Conservation (phyloP, 2,329 filamentous ascomycete genomes). For the Septoria linicola region DNA sequence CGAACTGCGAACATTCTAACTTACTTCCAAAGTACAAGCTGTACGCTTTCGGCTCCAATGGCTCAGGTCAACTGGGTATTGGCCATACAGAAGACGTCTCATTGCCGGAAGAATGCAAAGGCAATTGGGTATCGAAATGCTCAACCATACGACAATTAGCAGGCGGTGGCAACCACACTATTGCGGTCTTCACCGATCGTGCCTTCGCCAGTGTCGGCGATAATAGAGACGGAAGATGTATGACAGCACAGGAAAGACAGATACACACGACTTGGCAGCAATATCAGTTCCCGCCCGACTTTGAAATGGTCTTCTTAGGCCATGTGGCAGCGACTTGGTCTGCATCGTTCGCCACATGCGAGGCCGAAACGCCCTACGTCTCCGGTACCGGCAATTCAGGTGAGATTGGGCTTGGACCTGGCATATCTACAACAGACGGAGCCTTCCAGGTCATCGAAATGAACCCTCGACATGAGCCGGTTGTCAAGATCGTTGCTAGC, state of each 20-base stretch:
- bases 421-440: slow-evolving; percentile 29
- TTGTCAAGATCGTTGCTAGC: slow-evolving; percentile 67
- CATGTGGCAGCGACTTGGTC: slow-evolving; percentile 71
- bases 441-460: slow-evolving; percentile 60
- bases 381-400: slow-evolving; percentile 69
- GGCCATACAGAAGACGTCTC: slow-evolving; percentile 45
- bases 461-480: slow-evolving; percentile 57
- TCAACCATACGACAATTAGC: slow-evolving; percentile 40
- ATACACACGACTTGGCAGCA: background rate
- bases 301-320: background rate
- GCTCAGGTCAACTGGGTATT: slow-evolving; percentile 53
- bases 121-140: background rate
- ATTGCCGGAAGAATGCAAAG: slow-evolving; percentile 25
- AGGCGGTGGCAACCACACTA: slow-evolving; percentile 83
- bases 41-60: slow-evolving; percentile 52
- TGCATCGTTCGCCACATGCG: slow-evolving; percentile 62
- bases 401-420: slow-evolving; percentile 64
- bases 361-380: slow-evolving; percentile 53
- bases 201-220: slow-evolving; percentile 66
- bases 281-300: background rate
- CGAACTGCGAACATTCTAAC: background rate
- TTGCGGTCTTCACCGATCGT: slow-evolving; percentile 64
- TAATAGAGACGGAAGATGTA: slow-evolving; percentile 49
- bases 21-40: slow-evolving; percentile 2
- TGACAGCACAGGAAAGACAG: background rate